Evolutionary conservation across 805 yeast genomes (phyloP).

Genomic region (Scheffersomyces amazonensis): DNA sequence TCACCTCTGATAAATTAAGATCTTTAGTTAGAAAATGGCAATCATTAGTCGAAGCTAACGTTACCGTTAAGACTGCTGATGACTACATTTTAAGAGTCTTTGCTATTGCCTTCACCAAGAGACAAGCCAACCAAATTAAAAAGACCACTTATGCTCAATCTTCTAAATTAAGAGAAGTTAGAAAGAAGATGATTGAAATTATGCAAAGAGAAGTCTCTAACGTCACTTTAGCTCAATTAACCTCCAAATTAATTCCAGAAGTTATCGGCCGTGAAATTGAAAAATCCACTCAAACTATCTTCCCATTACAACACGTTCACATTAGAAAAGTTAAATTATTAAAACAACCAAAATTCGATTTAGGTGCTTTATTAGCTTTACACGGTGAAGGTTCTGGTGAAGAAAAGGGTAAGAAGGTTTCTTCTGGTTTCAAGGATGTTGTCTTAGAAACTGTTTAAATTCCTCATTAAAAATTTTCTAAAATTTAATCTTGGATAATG

Average conservation of each 20-base stretch:
- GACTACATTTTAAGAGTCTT: slow-evolving; percentile 96
- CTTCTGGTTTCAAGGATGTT: slow-evolving; percentile 97
- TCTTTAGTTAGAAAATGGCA: slow-evolving; percentile 99
- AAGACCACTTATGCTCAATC: slow-evolving; percentile 98
- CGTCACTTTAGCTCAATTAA: slow-evolving; percentile 94
- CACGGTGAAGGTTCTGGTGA: slow-evolving; percentile 92
- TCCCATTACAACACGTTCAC: slow-evolving; percentile 98
- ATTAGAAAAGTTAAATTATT: slow-evolving; percentile 98
- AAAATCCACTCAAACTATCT: slow-evolving; percentile 91
- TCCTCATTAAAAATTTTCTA: slow-evolving; percentile 3
- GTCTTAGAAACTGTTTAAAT: slow-evolving; percentile 91
- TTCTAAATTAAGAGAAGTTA: slow-evolving; percentile 94
- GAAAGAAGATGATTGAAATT: slow-evolving; percentile 95
- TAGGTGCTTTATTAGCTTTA: slow-evolving; percentile 92
- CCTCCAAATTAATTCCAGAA: slow-evolving; percentile 97
- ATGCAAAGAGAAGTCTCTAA: slow-evolving; percentile 94
- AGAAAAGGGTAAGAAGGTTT: slow-evolving; percentile 98
- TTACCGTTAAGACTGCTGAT: slow-evolving; percentile 96
- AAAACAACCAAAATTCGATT: slow-evolving; percentile 98
- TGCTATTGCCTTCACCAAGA: slow-evolving; percentile 98
- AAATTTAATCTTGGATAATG: slow-evolving; percentile 5
- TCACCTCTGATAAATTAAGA: slow-evolving; percentile 96
- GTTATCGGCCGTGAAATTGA: slow-evolving; percentile 98
- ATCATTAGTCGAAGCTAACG: slow-evolving; percentile 96
- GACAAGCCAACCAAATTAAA: slow-evolving; percentile 95